Evolutionary conservation across 345 rosid genomes (phyloP).

Genomic region (Lepidium aucheri): DNA sequence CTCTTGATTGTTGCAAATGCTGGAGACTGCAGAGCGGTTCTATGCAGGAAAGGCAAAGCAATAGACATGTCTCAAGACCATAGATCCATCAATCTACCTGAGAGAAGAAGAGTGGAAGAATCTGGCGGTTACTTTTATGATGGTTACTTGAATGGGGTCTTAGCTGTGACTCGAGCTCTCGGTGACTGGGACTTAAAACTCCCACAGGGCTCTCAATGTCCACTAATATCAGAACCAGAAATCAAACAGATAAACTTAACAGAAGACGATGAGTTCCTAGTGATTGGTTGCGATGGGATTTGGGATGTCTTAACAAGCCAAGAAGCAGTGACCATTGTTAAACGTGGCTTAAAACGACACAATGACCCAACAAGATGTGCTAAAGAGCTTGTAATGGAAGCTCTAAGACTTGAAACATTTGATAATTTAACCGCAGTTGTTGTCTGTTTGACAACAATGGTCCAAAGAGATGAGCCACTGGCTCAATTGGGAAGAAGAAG

Average conservation of each 20-base stretch:
- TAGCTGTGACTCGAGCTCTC: slow-evolving; percentile 71
- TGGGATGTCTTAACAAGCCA: slow-evolving; percentile 95
- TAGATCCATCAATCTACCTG: slow-evolving; percentile 44
- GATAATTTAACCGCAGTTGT: slow-evolving; percentile 81
- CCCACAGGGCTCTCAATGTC: slow-evolving; percentile 49
- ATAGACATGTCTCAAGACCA: slow-evolving; percentile 55
- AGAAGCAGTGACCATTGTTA: slow-evolving; percentile 62
- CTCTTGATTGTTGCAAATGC: slow-evolving; percentile 40
- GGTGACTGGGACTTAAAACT: slow-evolving; percentile 91
- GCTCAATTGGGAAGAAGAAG: slow-evolving; percentile 32
- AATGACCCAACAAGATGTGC: slow-evolving; percentile 70
- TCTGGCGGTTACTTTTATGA: slow-evolving; percentile 29
- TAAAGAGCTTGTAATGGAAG: slow-evolving; percentile 71
- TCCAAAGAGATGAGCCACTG: slow-evolving; percentile 23
- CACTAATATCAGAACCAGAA: slow-evolving; percentile 79
- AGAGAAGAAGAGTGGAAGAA: slow-evolving; percentile 61
- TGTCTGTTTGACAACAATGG: slow-evolving; percentile 52
- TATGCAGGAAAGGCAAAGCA: slow-evolving; percentile 26
- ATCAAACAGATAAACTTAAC: slow-evolving; percentile 44
- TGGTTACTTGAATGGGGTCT: slow-evolving; percentile 40
- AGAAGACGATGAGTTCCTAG: slow-evolving; percentile 84
- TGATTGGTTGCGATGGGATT: slow-evolving; percentile 84
- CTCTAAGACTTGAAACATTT: slow-evolving; percentile 42
- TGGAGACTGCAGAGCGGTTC: slow-evolving; percentile 33
- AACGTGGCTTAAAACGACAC: slow-evolving; percentile 49